Conservation (phyloP, 2,329 filamentous ascomycete species). For the Xylaria hypoxylon region DNA sequence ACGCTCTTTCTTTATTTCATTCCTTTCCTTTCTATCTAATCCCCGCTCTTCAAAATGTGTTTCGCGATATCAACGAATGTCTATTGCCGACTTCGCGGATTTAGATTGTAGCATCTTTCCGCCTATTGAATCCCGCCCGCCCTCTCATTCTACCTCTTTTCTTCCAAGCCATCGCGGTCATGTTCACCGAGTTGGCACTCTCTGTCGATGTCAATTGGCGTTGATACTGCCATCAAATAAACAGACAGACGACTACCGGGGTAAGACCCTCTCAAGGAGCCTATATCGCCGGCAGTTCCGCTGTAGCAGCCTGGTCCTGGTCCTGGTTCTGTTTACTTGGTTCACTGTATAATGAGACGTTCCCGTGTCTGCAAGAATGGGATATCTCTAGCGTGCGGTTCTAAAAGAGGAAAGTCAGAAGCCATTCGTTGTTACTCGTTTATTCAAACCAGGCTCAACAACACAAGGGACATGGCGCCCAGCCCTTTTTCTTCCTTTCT, state of each 20-base stretch:
- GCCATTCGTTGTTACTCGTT: background rate
- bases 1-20: background rate
- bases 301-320: background rate
- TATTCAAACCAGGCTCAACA: background rate
- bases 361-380: constrained; percentile 35
- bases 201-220: constrained; percentile 1
- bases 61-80: background rate
- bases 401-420: constrained; percentile 16
- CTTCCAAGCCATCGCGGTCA: background rate
- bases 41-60: background rate
- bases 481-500: background rate
- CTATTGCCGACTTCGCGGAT: background rate
- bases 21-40: background rate
- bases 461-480: background rate
- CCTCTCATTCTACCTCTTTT: no score
- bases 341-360: constrained; percentile 36
- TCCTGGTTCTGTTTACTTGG: background rate
- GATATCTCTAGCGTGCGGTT: constrained; percentile 35
- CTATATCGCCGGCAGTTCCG: background rate
- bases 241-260: background rate
- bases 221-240: background rate
- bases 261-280: background rate
- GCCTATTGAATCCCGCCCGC: background rate
- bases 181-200: background rate
- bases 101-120: background rate